Conservation (phyloP, 225 moss, liverwort and hornwort species). For the Anthoceros angustus region DNA sequence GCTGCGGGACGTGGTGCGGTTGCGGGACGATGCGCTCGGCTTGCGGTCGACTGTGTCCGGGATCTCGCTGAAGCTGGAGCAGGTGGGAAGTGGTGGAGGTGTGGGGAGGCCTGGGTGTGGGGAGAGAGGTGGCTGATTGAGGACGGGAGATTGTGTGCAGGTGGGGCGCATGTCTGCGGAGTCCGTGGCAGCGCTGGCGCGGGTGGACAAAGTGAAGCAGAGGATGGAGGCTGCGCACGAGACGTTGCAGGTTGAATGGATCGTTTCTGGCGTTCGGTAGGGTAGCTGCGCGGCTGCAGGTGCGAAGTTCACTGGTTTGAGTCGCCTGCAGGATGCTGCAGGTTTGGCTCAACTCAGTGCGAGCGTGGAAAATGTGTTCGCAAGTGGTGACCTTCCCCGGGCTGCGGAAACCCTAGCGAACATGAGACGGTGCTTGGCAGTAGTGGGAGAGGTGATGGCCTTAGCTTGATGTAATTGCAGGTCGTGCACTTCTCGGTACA, state of each 20-base stretch:
- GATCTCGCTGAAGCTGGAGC: conserved; percentile 76
- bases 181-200: conserved; percentile 93
- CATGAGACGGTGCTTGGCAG: conserved; percentile 96
- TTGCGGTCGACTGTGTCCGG: conserved; percentile 92
- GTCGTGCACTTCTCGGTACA: conserved; percentile 4
- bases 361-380: conserved; percentile 93
- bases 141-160: conserved; percentile 18
- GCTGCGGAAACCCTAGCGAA: conserved; percentile 92
- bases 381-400: conserved; percentile 80
- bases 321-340: conserved; percentile 71
- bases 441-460: conserved; percentile 70
- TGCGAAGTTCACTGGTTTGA: background rate
- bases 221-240: conserved; percentile 98
- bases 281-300: background rate
- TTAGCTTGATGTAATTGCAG: background rate
- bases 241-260: conserved; percentile 55
- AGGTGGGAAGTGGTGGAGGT: conserved; percentile 21
- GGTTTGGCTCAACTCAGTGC: conserved; percentile 96
- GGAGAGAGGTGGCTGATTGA: background rate
- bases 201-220: conserved; percentile 88
- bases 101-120: background rate
- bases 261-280: background rate
- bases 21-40: conserved; percentile 77
- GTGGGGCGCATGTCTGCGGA: conserved; percentile 92
- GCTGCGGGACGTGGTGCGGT: conserved; percentile 80